A percentile compares a stretch with the other conserved stretches of the same genome.
Evolutionary conservation across 345 rosid genomes (phyloP).

Genomic region (Atalantia buxifolia): DNA sequence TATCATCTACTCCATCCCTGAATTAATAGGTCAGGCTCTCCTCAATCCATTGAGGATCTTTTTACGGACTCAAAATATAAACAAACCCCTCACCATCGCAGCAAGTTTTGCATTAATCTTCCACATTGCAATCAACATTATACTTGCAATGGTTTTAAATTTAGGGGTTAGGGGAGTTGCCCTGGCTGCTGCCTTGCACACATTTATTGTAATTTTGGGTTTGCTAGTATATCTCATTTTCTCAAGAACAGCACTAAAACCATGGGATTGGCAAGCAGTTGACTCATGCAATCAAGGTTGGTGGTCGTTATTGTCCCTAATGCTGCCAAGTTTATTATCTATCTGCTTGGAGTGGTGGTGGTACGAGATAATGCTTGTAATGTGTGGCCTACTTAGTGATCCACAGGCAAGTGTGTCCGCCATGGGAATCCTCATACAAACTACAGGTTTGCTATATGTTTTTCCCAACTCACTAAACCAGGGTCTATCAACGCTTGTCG

Average conservation of each 20-base stretch:
- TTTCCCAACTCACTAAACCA: conserved; percentile 31
- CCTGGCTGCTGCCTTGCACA: conserved; percentile 24
- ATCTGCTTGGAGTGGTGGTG: conserved; percentile 48
- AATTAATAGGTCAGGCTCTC: conserved; percentile 33
- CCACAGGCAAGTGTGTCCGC: conserved; percentile 34
- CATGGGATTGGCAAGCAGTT: conserved; percentile 21
- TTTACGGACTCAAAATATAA: conserved; percentile 31
- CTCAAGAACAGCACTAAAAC: conserved; percentile 25
- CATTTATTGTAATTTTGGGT: conserved; percentile 19
- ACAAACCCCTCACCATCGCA: conserved; percentile 23
- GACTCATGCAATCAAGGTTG: conserved; percentile 3
- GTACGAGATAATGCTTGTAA: conserved; percentile 35
- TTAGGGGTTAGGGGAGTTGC: conserved; percentile 31
- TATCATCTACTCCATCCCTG: conserved; percentile 33
- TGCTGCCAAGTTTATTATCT: conserved; percentile 25
- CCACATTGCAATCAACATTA: conserved; percentile 32
- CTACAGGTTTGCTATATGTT: conserved; percentile 31
- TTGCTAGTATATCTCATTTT: conserved; percentile 20
- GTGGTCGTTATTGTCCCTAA: conserved; percentile 20
- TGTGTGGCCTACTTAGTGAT: conserved; percentile 27
- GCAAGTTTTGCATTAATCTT: conserved; percentile 19
- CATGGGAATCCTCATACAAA: conserved; percentile 38
- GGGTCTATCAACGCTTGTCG: conserved; percentile 27
- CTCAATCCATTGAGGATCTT: conserved; percentile 33
- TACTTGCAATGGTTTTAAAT: conserved; percentile 17